phyloP scores from a whole-genome alignment of 495 filamentous ascomycete species.

The Lophium mytilinum region DNA sequence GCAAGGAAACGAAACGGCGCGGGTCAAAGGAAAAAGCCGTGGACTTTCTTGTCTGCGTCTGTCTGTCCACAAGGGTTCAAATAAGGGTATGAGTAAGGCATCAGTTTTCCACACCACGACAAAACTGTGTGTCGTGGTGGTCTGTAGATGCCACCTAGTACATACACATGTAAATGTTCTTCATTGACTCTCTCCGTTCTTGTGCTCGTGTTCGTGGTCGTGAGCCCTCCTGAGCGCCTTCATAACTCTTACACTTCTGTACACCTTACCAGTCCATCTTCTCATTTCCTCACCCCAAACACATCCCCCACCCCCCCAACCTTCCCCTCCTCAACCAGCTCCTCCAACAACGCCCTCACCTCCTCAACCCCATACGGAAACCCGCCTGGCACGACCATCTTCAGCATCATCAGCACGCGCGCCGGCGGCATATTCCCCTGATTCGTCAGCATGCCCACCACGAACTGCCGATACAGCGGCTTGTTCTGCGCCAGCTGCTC shows the following conservation, averaged over 20 bases:
- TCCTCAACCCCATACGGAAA: constrained; percentile 73
- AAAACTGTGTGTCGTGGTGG: too few species aligned
- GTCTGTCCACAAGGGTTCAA: too few species aligned
- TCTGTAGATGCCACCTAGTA: too few species aligned
- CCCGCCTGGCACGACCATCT: constrained; percentile 75
- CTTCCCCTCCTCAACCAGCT: constrained; percentile 62
- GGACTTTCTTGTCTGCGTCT: too few species aligned
- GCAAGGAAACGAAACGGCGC: too few species aligned
- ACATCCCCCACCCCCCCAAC: constrained; percentile 39
- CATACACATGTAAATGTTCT: too few species aligned
- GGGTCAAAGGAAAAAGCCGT: too few species aligned
- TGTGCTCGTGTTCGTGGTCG: neutral
- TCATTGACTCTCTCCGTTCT: neutral
- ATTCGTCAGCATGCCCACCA: constrained; percentile 92
- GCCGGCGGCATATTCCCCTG: constrained; percentile 68
- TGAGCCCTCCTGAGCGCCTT: constrained; percentile 51
- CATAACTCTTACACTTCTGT: constrained; percentile 55
- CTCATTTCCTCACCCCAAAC: constrained; percentile 20
- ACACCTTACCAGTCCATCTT: constrained; percentile 46
- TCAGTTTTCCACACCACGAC: too few species aligned
- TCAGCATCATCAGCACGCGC: constrained; percentile 88
- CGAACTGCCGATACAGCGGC: constrained; percentile 80
- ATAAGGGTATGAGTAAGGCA: too few species aligned
- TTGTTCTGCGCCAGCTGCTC: constrained; percentile 58
- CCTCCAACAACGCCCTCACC: constrained; percentile 65